Evolutionary conservation across 169 alveolate genomes (phyloP).

Genomic region (Plasmodium knowlesi): DNA sequence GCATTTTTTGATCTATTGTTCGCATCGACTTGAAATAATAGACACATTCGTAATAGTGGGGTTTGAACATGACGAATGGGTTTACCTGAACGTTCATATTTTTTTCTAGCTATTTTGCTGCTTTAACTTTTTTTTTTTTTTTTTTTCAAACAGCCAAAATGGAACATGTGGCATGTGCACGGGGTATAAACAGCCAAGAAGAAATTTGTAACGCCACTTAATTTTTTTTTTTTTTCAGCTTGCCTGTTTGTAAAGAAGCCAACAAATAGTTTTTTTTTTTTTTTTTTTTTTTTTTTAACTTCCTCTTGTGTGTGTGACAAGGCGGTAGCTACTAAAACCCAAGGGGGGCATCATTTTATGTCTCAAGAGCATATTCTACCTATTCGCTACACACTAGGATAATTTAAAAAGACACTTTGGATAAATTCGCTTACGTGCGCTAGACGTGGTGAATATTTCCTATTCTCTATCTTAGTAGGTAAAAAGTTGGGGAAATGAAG

Average conservation of each 20-base stretch:
- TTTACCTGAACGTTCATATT: not conserved
- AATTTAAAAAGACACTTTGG: not conserved
- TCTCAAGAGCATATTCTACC: not conserved
- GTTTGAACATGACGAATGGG: not conserved
- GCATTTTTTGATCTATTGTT: not conserved
- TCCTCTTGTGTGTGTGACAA: not conserved
- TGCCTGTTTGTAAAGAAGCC: slow-evolving; percentile 27
- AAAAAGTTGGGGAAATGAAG: not conserved
- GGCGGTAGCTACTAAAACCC: not conserved
- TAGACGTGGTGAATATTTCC: not conserved
- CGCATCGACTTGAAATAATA: not conserved
- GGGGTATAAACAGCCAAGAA: not conserved
- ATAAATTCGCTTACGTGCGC: not conserved
- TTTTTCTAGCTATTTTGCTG: not conserved
- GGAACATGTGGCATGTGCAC: slow-evolving; percentile 20
- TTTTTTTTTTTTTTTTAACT: not conserved
- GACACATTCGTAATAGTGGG: not conserved
- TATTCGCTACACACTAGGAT: not conserved
- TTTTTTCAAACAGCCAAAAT: slow-evolving; percentile 18
- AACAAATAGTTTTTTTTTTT: not conserved
- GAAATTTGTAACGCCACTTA: slow-evolving; percentile 5
- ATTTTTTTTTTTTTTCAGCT: slow-evolving; percentile 5
- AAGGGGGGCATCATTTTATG: not conserved
- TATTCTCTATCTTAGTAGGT: not conserved
- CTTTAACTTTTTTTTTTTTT: slow-evolving; percentile 5